Conservation (phyloP, 2,329 filamentous ascomycete species). For the Xylariaceae sp. region DNA sequence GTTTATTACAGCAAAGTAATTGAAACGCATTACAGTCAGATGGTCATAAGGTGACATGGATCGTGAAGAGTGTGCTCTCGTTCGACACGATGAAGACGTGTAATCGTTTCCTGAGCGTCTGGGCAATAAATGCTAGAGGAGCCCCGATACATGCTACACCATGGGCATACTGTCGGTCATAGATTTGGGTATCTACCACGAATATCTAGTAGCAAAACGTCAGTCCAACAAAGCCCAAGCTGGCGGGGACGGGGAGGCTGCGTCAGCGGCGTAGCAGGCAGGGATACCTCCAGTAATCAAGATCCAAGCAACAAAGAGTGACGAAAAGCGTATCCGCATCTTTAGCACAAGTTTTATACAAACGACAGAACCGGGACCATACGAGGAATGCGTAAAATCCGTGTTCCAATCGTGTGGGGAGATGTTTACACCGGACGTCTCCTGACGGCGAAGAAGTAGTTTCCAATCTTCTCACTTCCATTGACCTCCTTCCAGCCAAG, state of each 20-base stretch:
- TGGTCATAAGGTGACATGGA: not conserved
- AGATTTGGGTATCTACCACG: not conserved
- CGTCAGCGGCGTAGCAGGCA: not conserved
- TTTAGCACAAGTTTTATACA: too few species aligned
- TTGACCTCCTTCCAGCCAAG: constrained; percentile 80
- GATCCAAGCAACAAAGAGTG: too few species aligned
- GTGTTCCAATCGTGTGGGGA: not conserved
- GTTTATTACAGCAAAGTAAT: not conserved
- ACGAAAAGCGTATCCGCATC: too few species aligned
- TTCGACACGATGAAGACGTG: too few species aligned
- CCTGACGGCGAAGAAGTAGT: constrained; percentile 86
- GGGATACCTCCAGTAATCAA: not conserved
- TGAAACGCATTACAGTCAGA: not conserved
- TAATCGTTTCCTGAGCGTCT: too few species aligned
- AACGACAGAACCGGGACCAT: not conserved
- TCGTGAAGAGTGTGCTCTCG: too few species aligned
- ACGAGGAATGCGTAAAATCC: not conserved
- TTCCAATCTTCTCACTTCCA: constrained; percentile 80
- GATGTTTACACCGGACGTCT: constrained; percentile 15
- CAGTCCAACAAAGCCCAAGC: not conserved
- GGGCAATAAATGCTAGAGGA: too few species aligned
- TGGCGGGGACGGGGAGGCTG: not conserved
- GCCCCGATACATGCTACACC: not conserved
- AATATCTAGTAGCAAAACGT: not conserved
- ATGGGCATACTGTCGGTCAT: not conserved